A percentile compares a stretch with the other conserved stretches of the same genome.
Conservation (phyloP, 2,329 filamentous ascomycete genomes). For the Byssochlamys sp. region DNA sequence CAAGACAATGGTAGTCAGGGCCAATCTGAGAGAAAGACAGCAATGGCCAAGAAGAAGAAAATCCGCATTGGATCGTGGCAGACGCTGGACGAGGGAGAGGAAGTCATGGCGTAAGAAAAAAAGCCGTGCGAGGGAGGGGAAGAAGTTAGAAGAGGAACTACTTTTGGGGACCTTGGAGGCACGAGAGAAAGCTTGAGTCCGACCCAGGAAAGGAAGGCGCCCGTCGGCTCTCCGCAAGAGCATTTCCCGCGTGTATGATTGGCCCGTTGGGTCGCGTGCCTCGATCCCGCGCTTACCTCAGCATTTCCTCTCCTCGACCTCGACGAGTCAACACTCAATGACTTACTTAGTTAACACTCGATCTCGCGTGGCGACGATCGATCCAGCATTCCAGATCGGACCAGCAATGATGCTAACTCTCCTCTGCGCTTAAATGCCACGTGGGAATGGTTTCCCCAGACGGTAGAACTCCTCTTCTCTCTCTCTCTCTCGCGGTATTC, state of each 20-base stretch:
- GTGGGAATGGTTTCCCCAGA: background rate
- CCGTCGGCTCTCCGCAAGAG: background rate
- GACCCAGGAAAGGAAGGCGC: background rate
- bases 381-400: background rate
- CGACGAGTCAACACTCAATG: too few relatives aligned
- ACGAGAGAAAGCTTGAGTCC: background rate
- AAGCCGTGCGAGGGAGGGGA: background rate
- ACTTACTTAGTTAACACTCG: too few relatives aligned
- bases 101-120: slow-evolving; percentile 2
- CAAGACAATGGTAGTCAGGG: background rate
- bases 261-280: background rate
- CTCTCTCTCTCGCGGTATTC: background rate
- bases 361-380: background rate
- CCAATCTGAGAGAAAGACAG: background rate
- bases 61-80: background rate
- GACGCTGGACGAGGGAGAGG: background rate
- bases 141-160: slow-evolving; percentile 3
- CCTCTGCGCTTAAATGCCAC: background rate
- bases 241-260: background rate
- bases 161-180: slow-evolving; percentile 25
- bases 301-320: background rate
- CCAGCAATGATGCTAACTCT: background rate
- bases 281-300: background rate
- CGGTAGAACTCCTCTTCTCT: too few relatives aligned
- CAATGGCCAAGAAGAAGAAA: background rate